Evolutionary conservation across 164 flowering plant species (phyloP).

Genomic region (Nelumbo lutea): DNA sequence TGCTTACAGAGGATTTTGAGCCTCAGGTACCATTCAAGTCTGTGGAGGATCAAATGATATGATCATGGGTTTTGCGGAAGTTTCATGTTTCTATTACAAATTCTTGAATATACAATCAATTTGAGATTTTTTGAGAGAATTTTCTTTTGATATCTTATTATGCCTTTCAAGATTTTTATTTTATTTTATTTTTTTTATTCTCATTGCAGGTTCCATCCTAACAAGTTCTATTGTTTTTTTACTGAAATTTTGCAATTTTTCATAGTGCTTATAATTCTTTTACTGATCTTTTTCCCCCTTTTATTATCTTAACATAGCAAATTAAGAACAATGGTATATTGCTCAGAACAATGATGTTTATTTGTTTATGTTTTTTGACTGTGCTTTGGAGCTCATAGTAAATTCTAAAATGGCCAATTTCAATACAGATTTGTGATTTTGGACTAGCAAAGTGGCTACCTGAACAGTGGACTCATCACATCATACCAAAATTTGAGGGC

Average conservation of each 20-base stretch:
- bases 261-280: background rate
- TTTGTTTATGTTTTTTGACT: background rate
- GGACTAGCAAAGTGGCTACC: slow-evolving; percentile 90
- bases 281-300: background rate
- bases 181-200: background rate
- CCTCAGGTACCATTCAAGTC: slow-evolving; percentile 21
- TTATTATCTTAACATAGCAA: background rate
- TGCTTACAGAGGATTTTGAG: slow-evolving; percentile 27
- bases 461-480: slow-evolving; percentile 69
- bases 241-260: background rate
- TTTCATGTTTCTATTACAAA: background rate
- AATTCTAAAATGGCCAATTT: background rate
- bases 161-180: too few species aligned
- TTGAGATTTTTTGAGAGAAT: background rate
- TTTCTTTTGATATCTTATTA: background rate
- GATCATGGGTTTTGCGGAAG: background rate
- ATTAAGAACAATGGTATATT: too few species aligned
- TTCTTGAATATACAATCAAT: background rate
- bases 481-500: slow-evolving; percentile 64
- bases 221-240: background rate
- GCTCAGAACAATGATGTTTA: background rate
- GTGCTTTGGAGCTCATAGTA: background rate
- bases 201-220: background rate
- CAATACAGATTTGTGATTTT: slow-evolving; percentile 65
- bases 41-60: background rate